These are phyloP conservation scores for Russula sp. DNA, from an alignment of 768 basidiomycete genomes.

Conservation along the genomic window DNA sequence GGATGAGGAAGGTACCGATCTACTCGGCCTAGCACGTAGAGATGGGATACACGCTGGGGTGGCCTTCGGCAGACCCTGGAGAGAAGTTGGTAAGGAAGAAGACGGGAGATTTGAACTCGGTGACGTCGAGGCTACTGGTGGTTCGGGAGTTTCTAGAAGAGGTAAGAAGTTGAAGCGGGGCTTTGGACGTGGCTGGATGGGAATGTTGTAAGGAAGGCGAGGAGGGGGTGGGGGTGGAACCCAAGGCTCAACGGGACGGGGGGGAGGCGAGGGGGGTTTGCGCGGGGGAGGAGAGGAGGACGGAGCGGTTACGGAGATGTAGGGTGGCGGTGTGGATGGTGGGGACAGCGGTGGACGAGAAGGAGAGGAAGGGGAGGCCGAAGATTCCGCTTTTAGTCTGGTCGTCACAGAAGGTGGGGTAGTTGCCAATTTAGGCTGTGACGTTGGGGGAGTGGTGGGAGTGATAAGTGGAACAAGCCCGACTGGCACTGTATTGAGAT, in stretches of 20 bases:
- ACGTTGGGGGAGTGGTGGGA: neutral
- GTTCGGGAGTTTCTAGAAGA: slow-evolving; percentile 13
- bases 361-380: neutral
- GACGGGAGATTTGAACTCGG: neutral
- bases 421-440: neutral
- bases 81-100: neutral
- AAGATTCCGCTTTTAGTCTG: slow-evolving; percentile 1
- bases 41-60: neutral
- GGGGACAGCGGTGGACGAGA: slow-evolving; percentile 13
- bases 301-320: neutral
- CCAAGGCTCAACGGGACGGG: neutral
- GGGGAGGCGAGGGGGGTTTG: neutral
- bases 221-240: slow-evolving; percentile 19
- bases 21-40: neutral
- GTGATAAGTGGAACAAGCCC: slow-evolving; percentile 22
- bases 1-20: neutral
- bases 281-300: neutral
- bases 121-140: neutral
- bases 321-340: slow-evolving; percentile 18
- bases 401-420: neutral
- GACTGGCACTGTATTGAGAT: slow-evolving; percentile 19
- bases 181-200: slow-evolving; percentile 9
- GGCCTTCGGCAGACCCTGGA: neutral
- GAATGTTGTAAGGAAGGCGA: slow-evolving; percentile 20
- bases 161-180: slow-evolving; percentile 23